phyloP scores from a whole-genome alignment of 2,329 filamentous ascomycete species.

The Dactylellina drechsleri region DNA sequence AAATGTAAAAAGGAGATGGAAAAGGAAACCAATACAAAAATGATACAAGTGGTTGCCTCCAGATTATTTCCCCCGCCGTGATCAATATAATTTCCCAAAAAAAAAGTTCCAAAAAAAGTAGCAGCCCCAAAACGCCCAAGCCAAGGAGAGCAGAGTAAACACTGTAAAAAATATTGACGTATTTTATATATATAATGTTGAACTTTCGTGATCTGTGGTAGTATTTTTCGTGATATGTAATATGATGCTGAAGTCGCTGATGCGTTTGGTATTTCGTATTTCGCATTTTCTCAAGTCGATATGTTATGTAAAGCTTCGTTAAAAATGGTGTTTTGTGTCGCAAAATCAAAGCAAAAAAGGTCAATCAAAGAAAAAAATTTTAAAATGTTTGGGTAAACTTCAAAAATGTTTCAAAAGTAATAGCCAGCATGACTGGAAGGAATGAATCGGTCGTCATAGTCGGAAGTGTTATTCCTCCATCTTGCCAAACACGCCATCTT shows the following conservation, averaged over 20 bases:
- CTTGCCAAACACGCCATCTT: constrained; percentile 92
- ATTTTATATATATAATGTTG: constrained; percentile 27
- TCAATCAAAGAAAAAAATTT: constrained; percentile 10
- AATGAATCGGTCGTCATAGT: constrained; percentile 11
- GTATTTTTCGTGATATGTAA: constrained; percentile 34
- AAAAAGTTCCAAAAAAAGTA: constrained; percentile 60
- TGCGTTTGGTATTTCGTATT: constrained; percentile 1
- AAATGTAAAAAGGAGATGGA: constrained; percentile 61
- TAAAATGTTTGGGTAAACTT: too few species aligned
- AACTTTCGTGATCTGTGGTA: constrained; percentile 36
- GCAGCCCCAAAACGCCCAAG: constrained; percentile 34
- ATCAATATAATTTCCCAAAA: constrained; percentile 50
- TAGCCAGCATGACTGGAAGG: constrained; percentile 16
- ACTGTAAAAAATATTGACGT: constrained; percentile 3
- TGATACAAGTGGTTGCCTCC: constrained; percentile 61
- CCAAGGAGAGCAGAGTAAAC: constrained; percentile 15
- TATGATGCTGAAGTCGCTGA: constrained; percentile 5
- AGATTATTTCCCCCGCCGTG: constrained; percentile 52
- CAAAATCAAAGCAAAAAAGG: constrained; percentile 9
- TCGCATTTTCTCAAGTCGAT: constrained; percentile 6
- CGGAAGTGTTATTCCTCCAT: constrained; percentile 80
- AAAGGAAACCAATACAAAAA: constrained; percentile 61
- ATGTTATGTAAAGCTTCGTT: constrained; percentile 8
- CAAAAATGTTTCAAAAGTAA: not conserved
- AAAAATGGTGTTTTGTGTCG: constrained; percentile 16